Evolutionary conservation across 768 basidiomycete genomes (phyloP), one percentile per base, ranked within the genome.

Genomic region (Antrodiella citrinella): DNA sequence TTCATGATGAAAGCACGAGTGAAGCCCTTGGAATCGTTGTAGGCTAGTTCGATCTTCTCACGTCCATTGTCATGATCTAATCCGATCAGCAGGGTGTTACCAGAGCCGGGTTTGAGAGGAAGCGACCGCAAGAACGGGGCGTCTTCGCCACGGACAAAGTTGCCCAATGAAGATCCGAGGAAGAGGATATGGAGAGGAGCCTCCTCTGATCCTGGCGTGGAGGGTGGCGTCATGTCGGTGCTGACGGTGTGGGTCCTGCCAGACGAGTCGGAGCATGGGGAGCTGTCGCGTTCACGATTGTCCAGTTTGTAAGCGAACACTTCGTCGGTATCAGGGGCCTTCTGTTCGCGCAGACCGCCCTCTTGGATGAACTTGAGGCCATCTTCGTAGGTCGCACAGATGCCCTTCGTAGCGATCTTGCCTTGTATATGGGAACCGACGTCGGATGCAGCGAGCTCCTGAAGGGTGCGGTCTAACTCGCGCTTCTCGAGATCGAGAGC

Each of bases 401-500:
- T 76, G 19, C 94, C 96, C 51, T 82, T 84, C 35, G 81, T 82
- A 2, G 78, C 71, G 26, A 98, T 82, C 59, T 89, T 91, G 45
- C 84, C 88, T 22, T 69, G 54, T 2, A 92, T 72, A 26, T 71
- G 65, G 9, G 69, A 57, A 23, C 90, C 90, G 26, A 86, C 69
- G 11, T 78, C 74, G 11, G 86, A 87, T 12, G 62, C 57, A 45
- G 75, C 64, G 54, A 99, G 81, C 58, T 81, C 72, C 18, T 69
- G 68, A 21, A 98, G 77, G 5, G 91, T 87, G 26, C 91, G 82
- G 51, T 81, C 76, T 21, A 98, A 81, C 61, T 96, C 93, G 44
- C 77, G 80, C 57, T 84, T 75, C 64, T 96, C 92, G 24, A 98
- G 81, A 62, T 98, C 96, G 47, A 99, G 86, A 18, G 95, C 92